Evolutionary conservation across 805 yeast genomes (phyloP), one percentile per base, ranked within the genome.

Genomic region (Lipomyces mesembrius): DNA sequence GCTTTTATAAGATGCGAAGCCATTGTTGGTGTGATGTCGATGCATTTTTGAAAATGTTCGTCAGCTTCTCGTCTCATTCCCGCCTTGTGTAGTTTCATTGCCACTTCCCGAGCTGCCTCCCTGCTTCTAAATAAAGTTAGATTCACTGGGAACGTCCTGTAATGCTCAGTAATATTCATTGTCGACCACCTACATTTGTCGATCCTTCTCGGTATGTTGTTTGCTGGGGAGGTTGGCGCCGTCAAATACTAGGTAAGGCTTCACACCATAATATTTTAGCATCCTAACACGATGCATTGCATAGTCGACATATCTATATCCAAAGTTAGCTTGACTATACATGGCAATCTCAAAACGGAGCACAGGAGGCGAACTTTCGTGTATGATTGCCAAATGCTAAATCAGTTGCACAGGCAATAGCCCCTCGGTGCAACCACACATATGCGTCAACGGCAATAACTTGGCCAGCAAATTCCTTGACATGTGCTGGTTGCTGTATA

Each of bases 391-490:
- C 90, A 61, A 84, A 80, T 8, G 92, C 91, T 58, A 95, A 79
- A 60, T 95, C 97, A 77, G 84, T 86, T 0, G 98, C 90, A 78
- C 98, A 93, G 20, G 91, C 81, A 60, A 88, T 84, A 2, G 91
- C 87, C 3, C 95, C 93, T 70, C 91, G 85, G 78, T 95, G 99
- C 4, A 95, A 84, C 99, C 99, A 95, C 0, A 97, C 92, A 75
- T 92, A 95, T 0, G 97, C 93, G 75, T 95, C 99, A n/a, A 95
- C 88, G 0, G 97, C 99, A 17, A 73, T 62, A 11, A 60, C 70
- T 51, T 88, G 83, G 0, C 97, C 97, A 14, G 86, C 78, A 76
- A 86, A 91, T 46, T 84, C 79, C 63, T 84, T 83, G 57, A 93
- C 78, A 1, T 88, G 78, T 1, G 85, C 82, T 0, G 83, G 82